Evolutionary conservation across 371 early-diverging fungal species (phyloP), one percentile per base, ranked within the genome.

Genomic region (Mucor racemosus): DNA sequence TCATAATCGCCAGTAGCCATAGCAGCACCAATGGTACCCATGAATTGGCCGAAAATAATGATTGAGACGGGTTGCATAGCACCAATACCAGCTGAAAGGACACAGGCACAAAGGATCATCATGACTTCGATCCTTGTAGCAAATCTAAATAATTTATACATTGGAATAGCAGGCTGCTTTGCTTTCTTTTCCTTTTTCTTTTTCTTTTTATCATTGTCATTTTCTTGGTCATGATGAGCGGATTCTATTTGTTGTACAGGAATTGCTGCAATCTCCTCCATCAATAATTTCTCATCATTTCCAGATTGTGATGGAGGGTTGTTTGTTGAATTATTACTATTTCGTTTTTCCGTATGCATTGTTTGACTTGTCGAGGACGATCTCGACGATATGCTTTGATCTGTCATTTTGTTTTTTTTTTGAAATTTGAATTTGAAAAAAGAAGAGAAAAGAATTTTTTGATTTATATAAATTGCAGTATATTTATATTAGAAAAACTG

Each of bases 121-220:
- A 82, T 3, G 56, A 69, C 66, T 75, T 95, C 95, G 1, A 60
- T 58, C 1, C 72, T 36, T 14, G 87, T 86, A 1, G 93, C 90
- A 65, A 89, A 93, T 48, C 89, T 84, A 67, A 86, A 92, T 35
- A 93, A 80, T 71, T 82, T 69, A 11, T 76, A 36, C 53, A 86
- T 75, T 3, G 89, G 68, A 2, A 90, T 81, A 3, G 68, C 68
- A 53, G 59, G 86, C 76, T 59, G 65, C 26, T 72, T 66, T 34
- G 75, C 75, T 62, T 76, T 64, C 66, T 82, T 79, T 60, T 79
- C 74, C 50, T 79, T 71, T 50, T 77, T 79, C 59, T 76, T 75
- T 48, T 77, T 78, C 17, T 66, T 55, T 19, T 58, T 66, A n/a
- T 71, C 57, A 35, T 64, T 60, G 4, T 66, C 60, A 60, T 39